phyloP scores from a whole-genome alignment of 495 filamentous ascomycete species.

The Annulohypoxylon stygium region DNA sequence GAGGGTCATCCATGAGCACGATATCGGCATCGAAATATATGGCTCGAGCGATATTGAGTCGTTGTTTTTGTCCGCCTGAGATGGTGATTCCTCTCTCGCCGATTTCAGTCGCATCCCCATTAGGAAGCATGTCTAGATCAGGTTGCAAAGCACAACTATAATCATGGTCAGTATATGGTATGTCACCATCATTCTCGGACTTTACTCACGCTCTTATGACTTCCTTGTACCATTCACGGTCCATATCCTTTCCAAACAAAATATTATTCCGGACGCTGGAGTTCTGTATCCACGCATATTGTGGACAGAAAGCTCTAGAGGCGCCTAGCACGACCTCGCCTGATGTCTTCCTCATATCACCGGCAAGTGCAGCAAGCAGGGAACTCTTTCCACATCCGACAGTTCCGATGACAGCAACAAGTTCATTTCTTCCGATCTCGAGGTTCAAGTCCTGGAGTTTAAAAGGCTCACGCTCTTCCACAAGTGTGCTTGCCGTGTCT shows the following conservation, averaged over 20 bases:
- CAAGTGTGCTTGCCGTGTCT: slow-evolving; percentile 67
- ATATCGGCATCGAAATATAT: slow-evolving; percentile 88
- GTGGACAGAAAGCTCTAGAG: slow-evolving; percentile 88
- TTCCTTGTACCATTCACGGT: slow-evolving; percentile 73
- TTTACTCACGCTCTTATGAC: slow-evolving; percentile 64
- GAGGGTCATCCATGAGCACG: slow-evolving; percentile 85
- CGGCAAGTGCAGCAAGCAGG: slow-evolving; percentile 87
- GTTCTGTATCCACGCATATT: slow-evolving; percentile 99
- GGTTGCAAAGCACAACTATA: slow-evolving; percentile 75
- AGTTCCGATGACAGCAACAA: slow-evolving; percentile 89
- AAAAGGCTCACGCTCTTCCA: slow-evolving; percentile 78
- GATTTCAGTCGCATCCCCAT: slow-evolving; percentile 79
- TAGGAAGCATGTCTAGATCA: slow-evolving; percentile 81
- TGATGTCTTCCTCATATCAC: slow-evolving; percentile 88
- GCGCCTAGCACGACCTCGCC: slow-evolving; percentile 82
- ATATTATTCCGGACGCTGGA: slow-evolving; percentile 88
- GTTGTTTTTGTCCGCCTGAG: slow-evolving; percentile 86
- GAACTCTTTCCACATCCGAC: slow-evolving; percentile 96
- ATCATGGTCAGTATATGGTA: slow-evolving; percentile 34
- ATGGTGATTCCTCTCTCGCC: slow-evolving; percentile 86
- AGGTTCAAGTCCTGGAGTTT: slow-evolving; percentile 81
- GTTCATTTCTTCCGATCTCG: slow-evolving; percentile 80
- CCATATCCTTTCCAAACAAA: slow-evolving; percentile 84
- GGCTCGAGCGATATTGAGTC: slow-evolving; percentile 85
- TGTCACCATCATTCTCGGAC: not conserved